Evolutionary conservation across 176 grass and related monocot genomes (phyloP).

Genomic region (Oryza officinalis): DNA sequence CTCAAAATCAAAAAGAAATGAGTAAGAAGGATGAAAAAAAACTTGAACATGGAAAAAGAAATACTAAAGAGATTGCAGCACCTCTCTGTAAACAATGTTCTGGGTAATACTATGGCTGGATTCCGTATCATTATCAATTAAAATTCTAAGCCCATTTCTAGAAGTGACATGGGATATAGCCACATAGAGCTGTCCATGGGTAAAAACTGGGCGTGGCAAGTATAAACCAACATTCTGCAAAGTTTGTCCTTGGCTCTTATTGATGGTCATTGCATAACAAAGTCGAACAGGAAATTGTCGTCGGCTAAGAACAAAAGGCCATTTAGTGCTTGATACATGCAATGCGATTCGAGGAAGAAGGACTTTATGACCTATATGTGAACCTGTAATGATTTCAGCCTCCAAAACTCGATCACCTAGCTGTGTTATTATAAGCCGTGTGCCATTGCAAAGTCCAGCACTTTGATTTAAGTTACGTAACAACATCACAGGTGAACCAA

Average conservation of each 20-base stretch:
- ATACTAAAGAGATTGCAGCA: no score
- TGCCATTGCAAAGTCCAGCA: no score
- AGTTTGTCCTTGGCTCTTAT: constrained; percentile 6
- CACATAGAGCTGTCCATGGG: not conserved
- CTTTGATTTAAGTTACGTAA: not conserved
- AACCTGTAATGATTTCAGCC: constrained; percentile 25
- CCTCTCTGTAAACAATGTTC: no score
- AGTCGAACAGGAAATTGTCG: not conserved
- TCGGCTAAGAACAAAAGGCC: constrained; percentile 18
- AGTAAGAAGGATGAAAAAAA: not conserved
- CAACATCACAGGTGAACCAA: constrained; percentile 28
- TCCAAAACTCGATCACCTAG: not conserved
- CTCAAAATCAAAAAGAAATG: not conserved
- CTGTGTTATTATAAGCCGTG: not conserved
- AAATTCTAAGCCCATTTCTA: not conserved
- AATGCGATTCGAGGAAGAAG: not conserved
- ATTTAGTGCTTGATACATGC: not conserved
- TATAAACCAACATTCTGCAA: not conserved
- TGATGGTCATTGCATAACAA: constrained; percentile 19
- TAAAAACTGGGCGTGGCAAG: not conserved
- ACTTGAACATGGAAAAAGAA: not conserved
- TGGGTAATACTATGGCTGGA: no score
- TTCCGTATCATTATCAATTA: not conserved
- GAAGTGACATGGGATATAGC: no score
- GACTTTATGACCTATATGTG: not conserved